Evolutionary conservation across 2,329 filamentous ascomycete genomes (phyloP).

Genomic region (Ophiostoma montium): DNA sequence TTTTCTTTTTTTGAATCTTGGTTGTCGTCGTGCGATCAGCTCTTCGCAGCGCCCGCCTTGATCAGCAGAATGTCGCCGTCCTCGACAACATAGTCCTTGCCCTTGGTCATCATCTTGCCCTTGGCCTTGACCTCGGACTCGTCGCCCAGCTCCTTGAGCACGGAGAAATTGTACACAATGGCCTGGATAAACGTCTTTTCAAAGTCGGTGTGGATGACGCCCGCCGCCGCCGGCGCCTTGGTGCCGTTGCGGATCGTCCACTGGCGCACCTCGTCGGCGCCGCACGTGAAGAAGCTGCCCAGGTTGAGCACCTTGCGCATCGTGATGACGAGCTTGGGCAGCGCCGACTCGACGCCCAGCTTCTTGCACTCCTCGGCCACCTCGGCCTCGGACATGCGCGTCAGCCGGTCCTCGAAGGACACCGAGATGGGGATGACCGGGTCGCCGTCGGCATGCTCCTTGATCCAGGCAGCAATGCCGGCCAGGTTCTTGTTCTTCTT

Average conservation of each 20-base stretch:
- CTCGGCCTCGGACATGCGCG: conserved; percentile 61
- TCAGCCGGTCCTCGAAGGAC: conserved; percentile 81
- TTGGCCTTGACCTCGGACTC: conserved; percentile 76
- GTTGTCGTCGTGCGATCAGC: conserved; percentile 23
- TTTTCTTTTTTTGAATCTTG: background rate
- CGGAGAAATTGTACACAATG: conserved; percentile 79
- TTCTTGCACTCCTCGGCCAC: conserved; percentile 84
- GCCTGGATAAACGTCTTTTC: conserved; percentile 99
- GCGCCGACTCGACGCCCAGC: conserved; percentile 69
- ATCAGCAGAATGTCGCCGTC: conserved; percentile 75
- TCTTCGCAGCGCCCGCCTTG: conserved; percentile 77
- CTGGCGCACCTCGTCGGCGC: conserved; percentile 89
- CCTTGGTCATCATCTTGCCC: conserved; percentile 96
- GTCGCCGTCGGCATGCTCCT: conserved; percentile 74
- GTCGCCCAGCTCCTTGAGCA: conserved; percentile 74
- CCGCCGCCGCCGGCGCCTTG: conserved; percentile 94
- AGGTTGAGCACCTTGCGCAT: conserved; percentile 90
- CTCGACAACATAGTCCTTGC: conserved; percentile 87
- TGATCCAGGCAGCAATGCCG: conserved; percentile 91
- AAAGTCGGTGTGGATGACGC: conserved; percentile 96
- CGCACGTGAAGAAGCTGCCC: conserved; percentile 93
- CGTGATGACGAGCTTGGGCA: conserved; percentile 81
- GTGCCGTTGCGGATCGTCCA: conserved; percentile 95
- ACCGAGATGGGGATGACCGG: conserved; percentile 90
- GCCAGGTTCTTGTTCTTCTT: conserved; percentile 99